These are phyloP conservation scores for Lepiota brunneoincarnata DNA, from an alignment of 768 basidiomycete species.

Conservation along the genomic window DNA sequence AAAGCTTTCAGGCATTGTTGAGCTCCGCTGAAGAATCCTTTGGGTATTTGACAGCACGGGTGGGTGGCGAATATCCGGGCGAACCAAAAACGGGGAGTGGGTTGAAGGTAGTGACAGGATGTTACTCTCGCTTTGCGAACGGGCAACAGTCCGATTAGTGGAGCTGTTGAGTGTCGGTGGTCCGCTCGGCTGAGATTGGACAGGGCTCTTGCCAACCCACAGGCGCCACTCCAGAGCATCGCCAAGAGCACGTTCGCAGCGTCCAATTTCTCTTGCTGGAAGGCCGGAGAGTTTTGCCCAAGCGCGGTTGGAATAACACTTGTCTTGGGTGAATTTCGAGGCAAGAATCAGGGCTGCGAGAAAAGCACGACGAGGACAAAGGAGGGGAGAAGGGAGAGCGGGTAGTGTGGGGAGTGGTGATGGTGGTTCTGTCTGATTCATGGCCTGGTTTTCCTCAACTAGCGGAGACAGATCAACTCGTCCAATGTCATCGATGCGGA, in stretches of 20 bases:
- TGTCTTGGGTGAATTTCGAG: conserved; percentile 90
- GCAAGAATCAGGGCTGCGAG: conserved; percentile 86
- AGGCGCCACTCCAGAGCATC: conserved; percentile 88
- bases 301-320: conserved; percentile 89
- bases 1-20: conserved; percentile 9
- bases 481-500: conserved; percentile 34
- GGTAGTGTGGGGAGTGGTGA: conserved; percentile 19
- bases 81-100: conserved; percentile 22
- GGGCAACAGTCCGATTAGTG: conserved; percentile 35
- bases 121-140: conserved; percentile 51
- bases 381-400: conserved; percentile 72
- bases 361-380: conserved; percentile 88
- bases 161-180: conserved; percentile 16
- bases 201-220: conserved; percentile 77
- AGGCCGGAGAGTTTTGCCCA: conserved; percentile 95
- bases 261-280: conserved; percentile 79
- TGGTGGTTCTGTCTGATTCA: conserved; percentile 12
- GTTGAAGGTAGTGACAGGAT: conserved; percentile 19
- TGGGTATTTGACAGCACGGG: neutral
- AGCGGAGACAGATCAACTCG: neutral
- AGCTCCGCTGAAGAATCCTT: conserved; percentile 33
- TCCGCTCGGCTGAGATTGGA: conserved; percentile 18
- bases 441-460: conserved; percentile 19
- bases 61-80: conserved; percentile 4
- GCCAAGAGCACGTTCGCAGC: conserved; percentile 86